A percentile compares a stretch with the other conserved stretches of the same genome.
These are phyloP conservation scores for Lycium ferocissimum DNA, from an alignment of 257 asterid genomes.

Conservation along the genomic window DNA sequence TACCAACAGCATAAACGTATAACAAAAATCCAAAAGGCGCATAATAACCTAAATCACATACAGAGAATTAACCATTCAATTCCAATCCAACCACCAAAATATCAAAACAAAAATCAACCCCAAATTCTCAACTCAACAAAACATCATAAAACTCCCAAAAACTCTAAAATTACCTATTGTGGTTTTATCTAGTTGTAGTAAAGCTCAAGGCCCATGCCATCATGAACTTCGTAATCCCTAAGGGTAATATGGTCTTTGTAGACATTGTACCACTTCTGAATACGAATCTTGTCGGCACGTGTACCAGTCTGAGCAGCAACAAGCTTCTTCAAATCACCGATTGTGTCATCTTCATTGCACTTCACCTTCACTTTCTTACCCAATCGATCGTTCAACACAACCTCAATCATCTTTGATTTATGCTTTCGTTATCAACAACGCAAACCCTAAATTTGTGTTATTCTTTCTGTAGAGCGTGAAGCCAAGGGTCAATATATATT, in stretches of 20 bases:
- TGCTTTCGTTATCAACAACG: background rate
- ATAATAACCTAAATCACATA: background rate
- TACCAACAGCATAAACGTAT: background rate
- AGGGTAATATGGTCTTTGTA: slow-evolving; percentile 39
- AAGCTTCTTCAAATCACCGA: slow-evolving; percentile 31
- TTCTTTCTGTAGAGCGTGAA: background rate
- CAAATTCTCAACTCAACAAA: background rate
- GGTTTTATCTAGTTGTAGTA: slow-evolving; percentile 28
- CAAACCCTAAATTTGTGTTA: background rate
- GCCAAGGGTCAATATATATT: background rate
- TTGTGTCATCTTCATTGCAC: slow-evolving; percentile 33
- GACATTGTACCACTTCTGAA: slow-evolving; percentile 38
- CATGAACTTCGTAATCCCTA: slow-evolving; percentile 33
- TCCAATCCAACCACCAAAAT: background rate
- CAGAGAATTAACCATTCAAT: background rate
- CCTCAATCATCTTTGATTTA: slow-evolving; percentile 24
- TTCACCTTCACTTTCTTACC: slow-evolving; percentile 34
- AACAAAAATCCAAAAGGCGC: background rate
- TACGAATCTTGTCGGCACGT: slow-evolving; percentile 35
- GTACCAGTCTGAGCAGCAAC: slow-evolving; percentile 41
- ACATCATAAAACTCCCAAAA: too few species aligned
- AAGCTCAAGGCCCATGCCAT: slow-evolving; percentile 39
- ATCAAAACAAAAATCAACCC: background rate
- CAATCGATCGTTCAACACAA: slow-evolving; percentile 32
- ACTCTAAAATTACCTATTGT: background rate